These are phyloP conservation scores for Patellifolia procumbens DNA, from an alignment of 179 eudicot species.

Conservation along the genomic window DNA sequence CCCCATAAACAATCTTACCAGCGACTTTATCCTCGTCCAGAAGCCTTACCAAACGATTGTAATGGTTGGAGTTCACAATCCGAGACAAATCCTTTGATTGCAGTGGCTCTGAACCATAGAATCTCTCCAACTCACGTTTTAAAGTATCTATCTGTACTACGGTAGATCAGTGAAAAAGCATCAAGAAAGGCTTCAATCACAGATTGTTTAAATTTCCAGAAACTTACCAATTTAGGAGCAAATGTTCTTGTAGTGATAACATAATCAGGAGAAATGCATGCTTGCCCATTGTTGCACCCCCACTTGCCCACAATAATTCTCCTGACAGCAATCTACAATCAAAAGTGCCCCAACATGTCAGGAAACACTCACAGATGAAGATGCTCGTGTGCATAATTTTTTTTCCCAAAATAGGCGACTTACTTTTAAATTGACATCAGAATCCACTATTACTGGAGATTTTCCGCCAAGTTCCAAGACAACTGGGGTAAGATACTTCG, in stretches of 20 bases:
- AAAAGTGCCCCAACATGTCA: slow-evolving; percentile 2
- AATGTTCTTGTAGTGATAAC: slow-evolving; percentile 67
- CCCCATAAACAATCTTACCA: slow-evolving; percentile 68
- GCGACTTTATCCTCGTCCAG: slow-evolving; percentile 71
- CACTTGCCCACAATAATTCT: slow-evolving; percentile 74
- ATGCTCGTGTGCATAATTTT: background rate
- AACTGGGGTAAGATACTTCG: slow-evolving; percentile 87
- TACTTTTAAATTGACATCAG: slow-evolving; percentile 59
- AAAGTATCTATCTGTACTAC: slow-evolving; percentile 59
- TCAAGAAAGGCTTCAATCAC: slow-evolving; percentile 6
- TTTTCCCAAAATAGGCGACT: slow-evolving; percentile 9
- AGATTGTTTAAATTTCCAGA: background rate
- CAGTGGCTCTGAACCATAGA: slow-evolving; percentile 66
- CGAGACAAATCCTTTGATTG: slow-evolving; percentile 68
- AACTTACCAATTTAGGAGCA: slow-evolving; percentile 71
- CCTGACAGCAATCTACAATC: slow-evolving; percentile 55
- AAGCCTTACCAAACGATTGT: slow-evolving; percentile 56
- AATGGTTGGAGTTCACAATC: slow-evolving; percentile 68
- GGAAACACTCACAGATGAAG: background rate
- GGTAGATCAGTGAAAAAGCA: slow-evolving; percentile 12
- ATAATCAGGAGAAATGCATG: slow-evolving; percentile 80
- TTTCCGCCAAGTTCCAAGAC: slow-evolving; percentile 94
- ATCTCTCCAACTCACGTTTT: slow-evolving; percentile 55
- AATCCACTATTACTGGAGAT: slow-evolving; percentile 74
- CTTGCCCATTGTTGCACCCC: slow-evolving; percentile 86